Evolutionary conservation across 2,329 filamentous ascomycete genomes (phyloP).

Genomic region (Paraphoma sp.): DNA sequence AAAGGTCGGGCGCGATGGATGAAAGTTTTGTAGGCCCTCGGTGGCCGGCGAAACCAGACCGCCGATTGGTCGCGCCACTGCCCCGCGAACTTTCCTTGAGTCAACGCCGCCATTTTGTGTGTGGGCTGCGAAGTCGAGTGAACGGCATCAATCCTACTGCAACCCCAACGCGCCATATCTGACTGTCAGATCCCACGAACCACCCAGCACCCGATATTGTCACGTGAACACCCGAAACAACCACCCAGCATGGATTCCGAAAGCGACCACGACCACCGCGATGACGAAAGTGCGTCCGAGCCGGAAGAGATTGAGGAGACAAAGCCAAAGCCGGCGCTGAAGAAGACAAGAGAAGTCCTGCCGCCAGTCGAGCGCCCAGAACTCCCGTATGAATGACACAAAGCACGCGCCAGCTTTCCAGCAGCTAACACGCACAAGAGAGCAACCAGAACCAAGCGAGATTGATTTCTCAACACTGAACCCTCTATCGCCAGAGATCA

Average conservation of each 20-base stretch:
- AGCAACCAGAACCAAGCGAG: slow-evolving; percentile 90
- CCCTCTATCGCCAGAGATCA: slow-evolving; percentile 94
- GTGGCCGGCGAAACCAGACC: slow-evolving; percentile 19
- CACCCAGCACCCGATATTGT: background rate
- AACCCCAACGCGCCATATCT: slow-evolving; percentile 3
- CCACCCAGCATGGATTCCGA: slow-evolving; percentile 51
- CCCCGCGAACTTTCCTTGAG: slow-evolving; percentile 39
- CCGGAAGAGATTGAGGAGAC: slow-evolving; percentile 73
- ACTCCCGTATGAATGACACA: slow-evolving; percentile 61
- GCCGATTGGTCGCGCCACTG: slow-evolving; percentile 20
- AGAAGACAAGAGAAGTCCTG: slow-evolving; percentile 70
- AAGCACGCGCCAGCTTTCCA: background rate
- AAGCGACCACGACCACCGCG: slow-evolving; percentile 49
- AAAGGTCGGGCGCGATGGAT: slow-evolving; percentile 35
- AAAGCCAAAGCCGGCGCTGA: slow-evolving; percentile 79
- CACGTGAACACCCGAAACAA: slow-evolving; percentile 2
- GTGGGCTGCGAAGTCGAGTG: slow-evolving; percentile 31
- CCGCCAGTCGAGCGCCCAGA: slow-evolving; percentile 67
- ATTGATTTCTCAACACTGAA: slow-evolving; percentile 82
- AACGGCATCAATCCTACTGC: slow-evolving; percentile 15
- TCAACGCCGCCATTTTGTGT: slow-evolving; percentile 40
- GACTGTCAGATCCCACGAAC: background rate
- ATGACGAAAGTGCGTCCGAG: slow-evolving; percentile 65
- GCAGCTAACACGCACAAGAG: slow-evolving; percentile 47
- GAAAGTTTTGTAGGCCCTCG: slow-evolving; percentile 34